These are phyloP conservation scores for Sergeia podlipaevii DNA, from an alignment of 208 protist species.

Conservation along the genomic window DNA sequence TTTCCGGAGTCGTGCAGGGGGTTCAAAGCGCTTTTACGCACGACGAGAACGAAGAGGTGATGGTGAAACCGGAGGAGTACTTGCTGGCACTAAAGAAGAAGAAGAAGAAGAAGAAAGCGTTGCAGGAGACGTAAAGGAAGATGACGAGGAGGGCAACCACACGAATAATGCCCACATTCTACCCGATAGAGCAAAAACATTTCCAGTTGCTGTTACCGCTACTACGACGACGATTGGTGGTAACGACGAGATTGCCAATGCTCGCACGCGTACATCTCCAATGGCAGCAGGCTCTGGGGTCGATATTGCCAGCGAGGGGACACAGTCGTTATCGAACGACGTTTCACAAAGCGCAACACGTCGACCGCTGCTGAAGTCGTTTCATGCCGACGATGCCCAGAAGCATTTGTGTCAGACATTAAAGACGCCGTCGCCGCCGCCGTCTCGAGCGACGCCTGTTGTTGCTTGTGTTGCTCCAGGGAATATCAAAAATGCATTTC, in stretches of 20 bases:
- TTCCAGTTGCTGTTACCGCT: not conserved
- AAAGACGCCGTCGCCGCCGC: too few species aligned
- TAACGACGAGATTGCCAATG: not conserved
- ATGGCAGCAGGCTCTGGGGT: not conserved
- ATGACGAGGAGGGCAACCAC: not conserved
- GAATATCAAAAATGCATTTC: too few species aligned
- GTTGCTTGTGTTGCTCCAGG: too few species aligned
- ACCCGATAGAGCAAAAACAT: not conserved
- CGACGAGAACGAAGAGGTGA: not conserved
- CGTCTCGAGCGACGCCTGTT: too few species aligned
- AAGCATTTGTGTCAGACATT: too few species aligned
- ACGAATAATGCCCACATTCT: not conserved
- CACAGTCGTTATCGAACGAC: too few species aligned
- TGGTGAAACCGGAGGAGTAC: not conserved
- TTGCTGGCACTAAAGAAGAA: not conserved
- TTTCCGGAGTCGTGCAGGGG: too few species aligned
- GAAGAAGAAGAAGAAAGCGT: too few species aligned
- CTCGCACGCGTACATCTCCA: not conserved
- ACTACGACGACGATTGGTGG: not conserved
- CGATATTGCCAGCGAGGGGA: not conserved
- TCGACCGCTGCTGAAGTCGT: too few species aligned
- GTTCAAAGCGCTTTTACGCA: not conserved
- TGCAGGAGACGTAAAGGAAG: too few species aligned
- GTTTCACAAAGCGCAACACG: too few species aligned
- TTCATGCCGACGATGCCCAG: too few species aligned